Percentiles rank a stretch among this genome's conserved stretches.
These are phyloP conservation scores for Chenopodium formosanum DNA, from an alignment of 148 eudicot species.

Conservation along the genomic window DNA sequence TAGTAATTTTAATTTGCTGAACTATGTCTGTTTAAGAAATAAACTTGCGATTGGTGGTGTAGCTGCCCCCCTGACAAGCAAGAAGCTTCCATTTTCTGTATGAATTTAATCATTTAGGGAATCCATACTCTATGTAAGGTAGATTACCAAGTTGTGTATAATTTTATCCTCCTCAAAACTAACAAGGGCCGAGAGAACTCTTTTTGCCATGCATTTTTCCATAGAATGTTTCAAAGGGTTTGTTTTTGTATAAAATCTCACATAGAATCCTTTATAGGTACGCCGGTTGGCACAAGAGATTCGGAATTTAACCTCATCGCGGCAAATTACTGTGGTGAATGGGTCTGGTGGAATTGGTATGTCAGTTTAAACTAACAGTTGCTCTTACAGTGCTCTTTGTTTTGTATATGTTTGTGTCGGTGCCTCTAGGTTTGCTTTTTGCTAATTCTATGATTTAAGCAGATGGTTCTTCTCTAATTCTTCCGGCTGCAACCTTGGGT, in stretches of 20 bases:
- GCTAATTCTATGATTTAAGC: slow-evolving; percentile 10
- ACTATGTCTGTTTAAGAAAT: not conserved
- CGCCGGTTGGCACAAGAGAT: slow-evolving; percentile 84
- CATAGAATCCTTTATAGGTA: slow-evolving; percentile 43
- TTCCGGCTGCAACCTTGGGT: slow-evolving; percentile 83
- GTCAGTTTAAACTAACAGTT: not conserved
- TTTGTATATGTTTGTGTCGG: not conserved
- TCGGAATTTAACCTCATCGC: slow-evolving; percentile 60
- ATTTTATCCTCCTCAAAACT: not conserved
- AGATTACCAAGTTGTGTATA: not conserved
- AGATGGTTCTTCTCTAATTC: slow-evolving; percentile 54
- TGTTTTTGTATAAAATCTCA: slow-evolving; percentile 3
- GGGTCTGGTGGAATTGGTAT: slow-evolving; percentile 58
- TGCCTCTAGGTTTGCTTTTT: not conserved
- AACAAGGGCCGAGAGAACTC: not conserved
- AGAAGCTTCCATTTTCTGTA: no score
- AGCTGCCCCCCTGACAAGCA: no score
- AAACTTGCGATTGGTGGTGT: not conserved
- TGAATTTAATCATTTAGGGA: not conserved
- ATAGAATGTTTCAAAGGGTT: slow-evolving; percentile 5
- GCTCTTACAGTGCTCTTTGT: not conserved
- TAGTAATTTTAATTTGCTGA: not conserved
- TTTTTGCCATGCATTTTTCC: not conserved
- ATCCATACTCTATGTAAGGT: not conserved
- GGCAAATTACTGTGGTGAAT: slow-evolving; percentile 77